Base-by-base conservation (phyloP, 2,329 filamentous ascomycete species). In the Ophiocordyceps sinensis region DNA sequence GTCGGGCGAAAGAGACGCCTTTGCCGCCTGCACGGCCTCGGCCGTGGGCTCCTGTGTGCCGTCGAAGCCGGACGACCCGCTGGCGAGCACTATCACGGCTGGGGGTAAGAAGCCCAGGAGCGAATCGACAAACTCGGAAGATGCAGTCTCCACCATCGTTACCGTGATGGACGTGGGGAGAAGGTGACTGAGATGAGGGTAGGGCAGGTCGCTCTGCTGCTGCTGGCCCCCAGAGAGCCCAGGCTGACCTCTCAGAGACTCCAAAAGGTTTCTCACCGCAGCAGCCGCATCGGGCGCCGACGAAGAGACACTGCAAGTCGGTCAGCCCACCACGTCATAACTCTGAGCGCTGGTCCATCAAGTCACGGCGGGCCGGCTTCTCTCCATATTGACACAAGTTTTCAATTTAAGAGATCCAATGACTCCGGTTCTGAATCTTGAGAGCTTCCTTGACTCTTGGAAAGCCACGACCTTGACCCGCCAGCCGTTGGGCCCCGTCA, bases 211-310 rank as follows among this genome's bases (percentile, higher is more conserved):
- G 39, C 55, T 49, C 14, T 49, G 47, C 38, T 54, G 57, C 41
- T 60, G 55, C 41, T 60, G 58, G 26, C 51, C 56, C 46, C 59
- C 58, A 48, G 64, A 54, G 38, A 63, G 48, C 38, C 61, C 59
- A 26, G 66, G 59, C 28, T 68, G 67, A 44, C 77, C 73, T 54
- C 79, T 76, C 47, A 96, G 68, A 4, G 89, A 94, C 46, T 82
- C 77, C 52, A 96, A 73, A 59, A 98, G 88, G 62, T 89, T 88
- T 56, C 86, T 83, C 49, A 96, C 85, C 45, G 85, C 77, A 34
- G 77, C 73, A 43, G 81, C 79, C 53, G 87, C 79, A 63, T 94
- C 82, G 44, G 71, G 65, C 47, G 68, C 66, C 44, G 71, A 68
- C 51, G 73, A 69, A 48, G 71, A 65, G 53, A 70, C 74, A 67